Evolutionary conservation across 345 rosid genomes (phyloP).

Genomic region (Salix koriyanagi): DNA sequence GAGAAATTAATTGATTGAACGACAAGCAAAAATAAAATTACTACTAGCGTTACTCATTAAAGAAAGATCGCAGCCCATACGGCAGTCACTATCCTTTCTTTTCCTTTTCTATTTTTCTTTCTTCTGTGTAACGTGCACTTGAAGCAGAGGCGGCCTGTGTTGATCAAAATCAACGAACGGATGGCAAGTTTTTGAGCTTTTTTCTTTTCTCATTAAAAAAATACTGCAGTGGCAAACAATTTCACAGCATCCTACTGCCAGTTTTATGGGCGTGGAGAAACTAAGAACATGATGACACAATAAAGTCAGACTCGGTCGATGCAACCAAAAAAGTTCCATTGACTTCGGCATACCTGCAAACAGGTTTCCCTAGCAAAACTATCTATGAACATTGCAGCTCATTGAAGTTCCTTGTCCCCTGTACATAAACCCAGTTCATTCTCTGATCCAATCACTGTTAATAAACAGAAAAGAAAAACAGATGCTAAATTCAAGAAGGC

Average conservation of each 20-base stretch:
- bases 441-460: not conserved
- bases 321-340: not conserved
- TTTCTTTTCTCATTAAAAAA: not conserved
- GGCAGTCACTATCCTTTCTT: too few relatives aligned
- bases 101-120: too few relatives aligned
- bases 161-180: not conserved
- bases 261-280: not conserved
- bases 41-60: too few relatives aligned
- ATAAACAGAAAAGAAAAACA: not conserved
- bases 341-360: not conserved
- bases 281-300: not conserved
- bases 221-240: not conserved
- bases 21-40: too few relatives aligned
- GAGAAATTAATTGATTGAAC: too few relatives aligned
- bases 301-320: not conserved
- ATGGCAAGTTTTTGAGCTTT: not conserved
- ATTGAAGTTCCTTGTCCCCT: slow-evolving; percentile 12
- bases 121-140: too few relatives aligned
- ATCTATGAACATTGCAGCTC: slow-evolving; percentile 33
- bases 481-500: not conserved
- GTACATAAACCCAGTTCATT: slow-evolving; percentile 22
- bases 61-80: too few relatives aligned
- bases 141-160: not conserved
- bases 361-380: not conserved
- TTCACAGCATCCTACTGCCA: not conserved